Percentiles rank a stretch among this genome's conserved stretches.
Evolutionary conservation across 2,329 filamentous ascomycete species (phyloP).

Genomic region (Phaeosphaeria sp.): DNA sequence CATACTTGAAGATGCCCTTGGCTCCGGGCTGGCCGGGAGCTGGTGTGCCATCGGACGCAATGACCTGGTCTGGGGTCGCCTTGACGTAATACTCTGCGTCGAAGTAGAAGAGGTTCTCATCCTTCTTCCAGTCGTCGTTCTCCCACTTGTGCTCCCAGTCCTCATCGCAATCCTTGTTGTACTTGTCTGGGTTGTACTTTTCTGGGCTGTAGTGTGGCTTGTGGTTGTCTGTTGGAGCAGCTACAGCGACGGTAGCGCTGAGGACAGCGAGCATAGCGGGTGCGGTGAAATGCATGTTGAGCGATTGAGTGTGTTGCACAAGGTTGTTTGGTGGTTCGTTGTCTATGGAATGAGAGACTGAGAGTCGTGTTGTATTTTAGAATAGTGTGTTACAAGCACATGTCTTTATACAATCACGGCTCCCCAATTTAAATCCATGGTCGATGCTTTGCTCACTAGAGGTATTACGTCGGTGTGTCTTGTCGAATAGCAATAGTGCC

Average conservation of each 20-base stretch:
- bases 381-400: background rate
- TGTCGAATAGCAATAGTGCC: constrained; percentile 4
- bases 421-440: constrained; percentile 6
- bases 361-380: background rate
- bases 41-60: constrained; percentile 49
- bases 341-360: background rate
- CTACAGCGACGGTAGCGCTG: constrained; percentile 25
- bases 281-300: constrained; percentile 31
- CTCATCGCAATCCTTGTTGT: constrained; percentile 26
- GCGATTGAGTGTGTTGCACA: background rate
- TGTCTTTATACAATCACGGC: constrained; percentile 24
- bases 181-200: constrained; percentile 14
- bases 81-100: constrained; percentile 58
- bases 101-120: constrained; percentile 49
- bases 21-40: constrained; percentile 54
- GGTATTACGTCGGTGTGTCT: constrained; percentile 26
- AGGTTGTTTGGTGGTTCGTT: background rate
- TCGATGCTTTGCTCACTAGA: background rate
- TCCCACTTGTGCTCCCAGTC: constrained; percentile 33
- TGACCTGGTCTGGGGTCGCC: constrained; percentile 60
- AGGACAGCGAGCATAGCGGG: constrained; percentile 26
- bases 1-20: constrained; percentile 59
- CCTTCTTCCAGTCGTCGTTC: constrained; percentile 29
- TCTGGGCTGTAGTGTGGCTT: constrained; percentile 5
- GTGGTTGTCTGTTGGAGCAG: constrained; percentile 20